Evolutionary conservation across 306 rosid genomes (phyloP).

Genomic region (Astragalus membranaceus): DNA sequence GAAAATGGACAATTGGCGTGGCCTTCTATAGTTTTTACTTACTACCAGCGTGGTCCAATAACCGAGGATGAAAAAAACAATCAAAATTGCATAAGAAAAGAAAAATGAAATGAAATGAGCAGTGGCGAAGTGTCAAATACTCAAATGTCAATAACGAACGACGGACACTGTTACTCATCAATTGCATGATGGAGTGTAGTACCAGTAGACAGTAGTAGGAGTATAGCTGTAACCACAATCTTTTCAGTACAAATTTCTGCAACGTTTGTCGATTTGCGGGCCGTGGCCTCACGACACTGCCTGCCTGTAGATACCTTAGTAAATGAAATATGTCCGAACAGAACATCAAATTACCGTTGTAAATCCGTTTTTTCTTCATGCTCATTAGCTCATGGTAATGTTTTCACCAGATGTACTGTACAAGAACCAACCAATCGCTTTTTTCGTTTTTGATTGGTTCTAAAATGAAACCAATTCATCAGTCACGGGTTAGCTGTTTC

Average conservation of each 20-base stretch:
- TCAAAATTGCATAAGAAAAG: neutral
- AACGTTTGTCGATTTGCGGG: neutral
- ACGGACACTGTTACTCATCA: neutral
- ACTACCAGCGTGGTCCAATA: constrained; percentile 7
- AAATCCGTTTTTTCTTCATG: too few relatives aligned
- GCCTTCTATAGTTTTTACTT: neutral
- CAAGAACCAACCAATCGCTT: too few relatives aligned
- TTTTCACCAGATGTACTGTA: too few relatives aligned
- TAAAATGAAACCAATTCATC: too few relatives aligned
- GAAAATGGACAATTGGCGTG: neutral
- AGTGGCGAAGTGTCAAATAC: too few relatives aligned
- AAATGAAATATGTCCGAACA: neutral
- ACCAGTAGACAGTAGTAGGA: too few relatives aligned
- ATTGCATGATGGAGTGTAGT: too few relatives aligned
- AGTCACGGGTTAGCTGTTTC: too few relatives aligned
- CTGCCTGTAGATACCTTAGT: neutral
- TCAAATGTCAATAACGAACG: neutral
- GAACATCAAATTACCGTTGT: neutral
- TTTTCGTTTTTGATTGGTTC: too few relatives aligned
- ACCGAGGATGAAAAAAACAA: neutral
- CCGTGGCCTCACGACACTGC: neutral
- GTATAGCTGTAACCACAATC: neutral
- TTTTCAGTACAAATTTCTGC: neutral
- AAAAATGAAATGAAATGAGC: neutral
- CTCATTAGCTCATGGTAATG: too few relatives aligned